phyloP scores from a whole-genome alignment of 106 monocot genomes.

The Dactylorhiza incarnata region DNA sequence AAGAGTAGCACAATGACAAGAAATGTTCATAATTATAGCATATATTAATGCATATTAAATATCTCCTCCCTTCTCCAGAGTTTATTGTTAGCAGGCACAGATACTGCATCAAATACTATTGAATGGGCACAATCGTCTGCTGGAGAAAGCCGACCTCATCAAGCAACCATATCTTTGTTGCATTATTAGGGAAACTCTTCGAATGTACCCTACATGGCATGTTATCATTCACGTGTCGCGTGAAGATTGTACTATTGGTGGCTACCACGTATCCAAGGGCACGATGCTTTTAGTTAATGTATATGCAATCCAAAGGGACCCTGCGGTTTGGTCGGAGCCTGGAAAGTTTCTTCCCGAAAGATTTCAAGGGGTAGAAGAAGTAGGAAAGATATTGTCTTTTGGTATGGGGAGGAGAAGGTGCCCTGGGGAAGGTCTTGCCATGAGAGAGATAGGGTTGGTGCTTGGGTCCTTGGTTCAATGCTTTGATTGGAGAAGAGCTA shows the following conservation, averaged over 20 bases:
- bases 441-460: too few species aligned
- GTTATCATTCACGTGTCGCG: neutral
- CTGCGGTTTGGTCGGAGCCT: neutral
- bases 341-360: conserved; percentile 13
- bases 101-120: conserved; percentile 9
- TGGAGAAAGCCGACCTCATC: conserved; percentile 9
- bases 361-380: neutral
- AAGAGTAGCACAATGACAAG: too few species aligned
- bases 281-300: too few species aligned
- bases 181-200: conserved; percentile 14
- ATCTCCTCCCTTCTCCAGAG: too few species aligned
- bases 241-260: conserved; percentile 5
- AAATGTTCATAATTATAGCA: too few species aligned
- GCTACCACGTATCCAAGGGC: neutral
- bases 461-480: too few species aligned
- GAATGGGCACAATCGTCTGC: conserved; percentile 14
- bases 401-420: conserved; percentile 53
- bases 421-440: conserved; percentile 39
- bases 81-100: conserved; percentile 10
- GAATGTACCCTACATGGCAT: too few species aligned
- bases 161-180: conserved; percentile 10
- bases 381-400: conserved; percentile 28
- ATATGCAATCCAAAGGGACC: too few species aligned
- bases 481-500: too few species aligned
- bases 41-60: too few species aligned